Base-by-base conservation (phyloP, 176 grass and related monocot genomes). In the Oryza coarctata region DNA sequence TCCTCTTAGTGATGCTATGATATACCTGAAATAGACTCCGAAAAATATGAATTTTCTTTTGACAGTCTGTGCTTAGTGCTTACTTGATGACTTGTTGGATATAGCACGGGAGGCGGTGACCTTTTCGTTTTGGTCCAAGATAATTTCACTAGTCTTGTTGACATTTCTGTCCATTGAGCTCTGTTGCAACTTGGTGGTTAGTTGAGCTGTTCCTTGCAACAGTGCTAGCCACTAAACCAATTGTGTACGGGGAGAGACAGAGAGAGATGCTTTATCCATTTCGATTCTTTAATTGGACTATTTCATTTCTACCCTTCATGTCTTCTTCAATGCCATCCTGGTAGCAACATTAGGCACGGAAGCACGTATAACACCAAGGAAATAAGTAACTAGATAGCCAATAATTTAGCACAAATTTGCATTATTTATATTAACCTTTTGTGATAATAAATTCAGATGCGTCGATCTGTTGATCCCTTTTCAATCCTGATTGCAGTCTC, bases 161-260 rank as follows among this genome's bases (percentile, higher is more conserved):
- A 83, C 45, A 65, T 66, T 78, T 88, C 68, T 84, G 13, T 43
- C 33, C 41, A 61, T 79, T 78, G 52, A 60, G 43, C 67, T 79
- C 49, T 34, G 73, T 28, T 58, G 15, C 80, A 88, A 84, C 80
- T 73, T 74, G 68, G 45, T 61, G 60, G 75, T 88, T 88, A 79
- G 86, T 81, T 88, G 80, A 58, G 86, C 70, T 79, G 86, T 84
- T 88, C 61, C 75, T 79, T 74, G 34, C 80, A 88, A 67, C 61
- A 88, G 68, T 68, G 74, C 80, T 83, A 88, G 79, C 68, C 75
- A 88, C 80, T 61, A 39, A 78, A 15, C 86, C 60, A 83, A 88
- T 79, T 65, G 74, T 72, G 44, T 83, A 68, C 22, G 33, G 33
- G 27, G 45, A n/a, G n/a, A n/a, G n/a, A n/a, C 32, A 40, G 75